Conservation (phyloP, 1,284 basidiomycete genomes). For the Sporisorium exsertum region DNA sequence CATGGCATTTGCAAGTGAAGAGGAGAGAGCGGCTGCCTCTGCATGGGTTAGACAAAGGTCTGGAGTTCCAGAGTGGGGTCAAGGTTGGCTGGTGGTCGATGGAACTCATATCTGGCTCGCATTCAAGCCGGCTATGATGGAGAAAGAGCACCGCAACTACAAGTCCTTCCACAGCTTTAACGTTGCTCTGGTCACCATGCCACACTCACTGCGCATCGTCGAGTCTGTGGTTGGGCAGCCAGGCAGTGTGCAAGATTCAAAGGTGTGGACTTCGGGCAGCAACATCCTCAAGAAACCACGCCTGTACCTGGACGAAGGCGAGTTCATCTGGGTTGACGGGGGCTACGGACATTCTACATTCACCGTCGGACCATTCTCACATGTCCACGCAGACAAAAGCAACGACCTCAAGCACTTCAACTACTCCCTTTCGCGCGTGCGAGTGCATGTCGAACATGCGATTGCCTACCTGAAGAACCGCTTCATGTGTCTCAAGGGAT, state of each 20-base stretch:
- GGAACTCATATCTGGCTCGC: not conserved
- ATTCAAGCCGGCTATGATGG: not conserved
- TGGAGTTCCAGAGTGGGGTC: not conserved
- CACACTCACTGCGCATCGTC: constrained; percentile 10
- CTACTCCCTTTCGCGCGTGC: not conserved
- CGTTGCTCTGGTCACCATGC: constrained; percentile 4
- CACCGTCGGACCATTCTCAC: constrained; percentile 10
- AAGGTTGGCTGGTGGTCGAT: not conserved
- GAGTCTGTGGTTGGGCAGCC: constrained; percentile 9
- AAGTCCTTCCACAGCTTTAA: constrained; percentile 9
- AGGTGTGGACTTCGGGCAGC: constrained; percentile 6
- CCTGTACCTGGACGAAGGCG: no score
- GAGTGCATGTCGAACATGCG: constrained; percentile 3
- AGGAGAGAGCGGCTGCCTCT: not conserved
- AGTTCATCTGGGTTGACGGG: no score
- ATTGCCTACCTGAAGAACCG: constrained; percentile 14
- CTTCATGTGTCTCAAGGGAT: constrained; percentile 11
- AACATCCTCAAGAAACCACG: constrained; percentile 17
- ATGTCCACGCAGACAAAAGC: constrained; percentile 6
- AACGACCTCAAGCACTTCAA: constrained; percentile 12
- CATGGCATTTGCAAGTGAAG: not conserved
- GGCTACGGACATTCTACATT: no score
- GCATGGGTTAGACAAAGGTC: not conserved
- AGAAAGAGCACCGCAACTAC: not conserved
- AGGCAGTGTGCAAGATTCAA: constrained; percentile 9